These are phyloP conservation scores for Byssoonygena ceratinophila DNA, from an alignment of 2,329 filamentous ascomycete species.

Conservation along the genomic window DNA sequence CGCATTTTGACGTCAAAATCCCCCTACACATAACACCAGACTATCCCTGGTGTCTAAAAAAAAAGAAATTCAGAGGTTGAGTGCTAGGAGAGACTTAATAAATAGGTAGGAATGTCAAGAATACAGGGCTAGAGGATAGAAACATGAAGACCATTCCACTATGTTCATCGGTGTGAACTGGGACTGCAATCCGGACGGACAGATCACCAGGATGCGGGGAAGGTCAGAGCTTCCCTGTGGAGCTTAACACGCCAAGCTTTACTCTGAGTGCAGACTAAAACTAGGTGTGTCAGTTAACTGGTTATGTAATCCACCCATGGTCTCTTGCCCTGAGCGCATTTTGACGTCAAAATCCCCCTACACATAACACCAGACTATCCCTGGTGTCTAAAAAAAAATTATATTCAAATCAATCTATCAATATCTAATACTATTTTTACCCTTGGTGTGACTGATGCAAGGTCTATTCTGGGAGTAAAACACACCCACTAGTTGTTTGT, in stretches of 20 bases:
- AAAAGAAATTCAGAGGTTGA: too few species aligned
- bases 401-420: too few species aligned
- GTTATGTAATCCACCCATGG: too few species aligned
- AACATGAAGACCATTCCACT: background rate
- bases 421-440: too few species aligned
- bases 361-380: too few species aligned
- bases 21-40: too few species aligned
- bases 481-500: background rate
- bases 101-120: too few species aligned
- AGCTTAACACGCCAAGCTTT: background rate
- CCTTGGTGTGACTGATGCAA: background rate
- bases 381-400: too few species aligned
- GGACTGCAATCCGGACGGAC: too few species aligned
- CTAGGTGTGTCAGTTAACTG: too few species aligned
- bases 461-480: background rate
- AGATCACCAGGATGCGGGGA: slow-evolving; percentile 9
- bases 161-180: background rate
- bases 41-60: too few species aligned
- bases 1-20: background rate
- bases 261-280: too few species aligned
- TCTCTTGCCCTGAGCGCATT: background rate
- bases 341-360: background rate
- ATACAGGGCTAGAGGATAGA: background rate
- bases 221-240: slow-evolving; percentile 3
- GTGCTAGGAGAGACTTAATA: background rate